Evolutionary conservation across 2,329 filamentous ascomycete species (phyloP).

Genomic region (Aureobasidium sp.): DNA sequence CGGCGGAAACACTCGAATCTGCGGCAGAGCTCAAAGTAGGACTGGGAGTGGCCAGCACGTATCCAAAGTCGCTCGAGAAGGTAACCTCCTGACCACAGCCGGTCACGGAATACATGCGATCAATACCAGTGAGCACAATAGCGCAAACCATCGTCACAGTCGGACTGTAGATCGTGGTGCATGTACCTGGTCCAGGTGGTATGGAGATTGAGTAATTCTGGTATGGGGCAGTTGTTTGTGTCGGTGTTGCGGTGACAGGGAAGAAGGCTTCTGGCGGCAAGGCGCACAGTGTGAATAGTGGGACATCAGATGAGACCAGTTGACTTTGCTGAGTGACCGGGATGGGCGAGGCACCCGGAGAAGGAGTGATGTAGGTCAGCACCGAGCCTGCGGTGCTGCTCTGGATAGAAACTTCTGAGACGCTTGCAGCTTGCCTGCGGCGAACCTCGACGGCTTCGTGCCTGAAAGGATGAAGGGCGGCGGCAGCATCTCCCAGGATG

Average conservation of each 20-base stretch:
- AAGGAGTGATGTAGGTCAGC: slow-evolving; percentile 36
- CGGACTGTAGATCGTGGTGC: slow-evolving; percentile 36
- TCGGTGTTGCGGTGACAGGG: slow-evolving; percentile 23
- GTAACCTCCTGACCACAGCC: slow-evolving; percentile 40
- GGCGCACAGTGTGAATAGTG: slow-evolving; percentile 38
- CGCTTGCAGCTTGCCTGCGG: slow-evolving; percentile 22
- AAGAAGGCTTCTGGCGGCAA: slow-evolving; percentile 32
- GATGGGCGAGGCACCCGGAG: slow-evolving; percentile 36
- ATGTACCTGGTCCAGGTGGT: slow-evolving; percentile 30
- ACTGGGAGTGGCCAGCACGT: slow-evolving; percentile 33
- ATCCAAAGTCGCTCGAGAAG: slow-evolving; percentile 41
- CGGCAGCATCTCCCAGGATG: slow-evolving; percentile 15
- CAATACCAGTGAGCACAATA: slow-evolving; percentile 37
- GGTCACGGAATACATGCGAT: slow-evolving; percentile 35
- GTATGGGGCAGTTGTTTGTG: slow-evolving; percentile 31
- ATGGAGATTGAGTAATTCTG: slow-evolving; percentile 31
- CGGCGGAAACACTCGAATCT: neutral
- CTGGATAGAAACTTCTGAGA: slow-evolving; percentile 15
- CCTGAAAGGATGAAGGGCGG: slow-evolving; percentile 23
- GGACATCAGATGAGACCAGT: slow-evolving; percentile 37
- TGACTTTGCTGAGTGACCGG: slow-evolving; percentile 38
- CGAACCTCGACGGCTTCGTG: slow-evolving; percentile 27
- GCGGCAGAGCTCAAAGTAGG: slow-evolving; percentile 21
- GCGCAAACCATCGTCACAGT: slow-evolving; percentile 38
- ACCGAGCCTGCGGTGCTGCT: slow-evolving; percentile 21